Evolutionary conservation across 2,329 filamentous ascomycete genomes (phyloP).

Genomic region (Colletotrichum viniferum): DNA sequence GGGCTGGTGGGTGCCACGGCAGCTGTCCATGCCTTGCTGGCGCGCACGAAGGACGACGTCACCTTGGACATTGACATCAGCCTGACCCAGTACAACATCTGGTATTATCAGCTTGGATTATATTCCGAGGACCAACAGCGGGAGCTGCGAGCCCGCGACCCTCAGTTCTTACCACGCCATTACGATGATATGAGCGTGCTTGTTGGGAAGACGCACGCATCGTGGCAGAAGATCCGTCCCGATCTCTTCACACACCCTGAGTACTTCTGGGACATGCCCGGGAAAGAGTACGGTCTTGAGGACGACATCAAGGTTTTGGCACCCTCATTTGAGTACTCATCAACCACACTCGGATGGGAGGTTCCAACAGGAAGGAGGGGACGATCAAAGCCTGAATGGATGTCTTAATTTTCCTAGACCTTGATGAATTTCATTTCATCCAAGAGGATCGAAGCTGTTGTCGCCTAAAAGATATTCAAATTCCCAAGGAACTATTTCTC

Average conservation of each 20-base stretch:
- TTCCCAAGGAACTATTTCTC: background rate
- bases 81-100: conserved; percentile 31
- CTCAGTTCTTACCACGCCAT: background rate
- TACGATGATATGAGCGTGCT: background rate
- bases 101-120: conserved; percentile 26
- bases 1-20: background rate
- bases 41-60: conserved; percentile 20
- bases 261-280: background rate
- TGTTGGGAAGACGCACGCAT: background rate
- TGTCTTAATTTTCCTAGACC: background rate
- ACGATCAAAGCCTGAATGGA: background rate
- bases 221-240: background rate
- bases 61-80: conserved; percentile 29
- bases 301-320: background rate
- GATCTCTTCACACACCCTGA: background rate
- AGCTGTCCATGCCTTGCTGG: conserved; percentile 11
- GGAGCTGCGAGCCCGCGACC: conserved; percentile 20
- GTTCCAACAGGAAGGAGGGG: background rate
- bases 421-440: background rate
- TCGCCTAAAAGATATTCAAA: background rate
- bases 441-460: background rate
- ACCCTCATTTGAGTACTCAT: background rate
- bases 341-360: rapidly evolving
- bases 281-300: background rate
- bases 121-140: conserved; percentile 20